These are phyloP conservation scores for Rhizopus arrhizus DNA, from an alignment of 371 early-diverging fungal species.

Conservation along the genomic window DNA sequence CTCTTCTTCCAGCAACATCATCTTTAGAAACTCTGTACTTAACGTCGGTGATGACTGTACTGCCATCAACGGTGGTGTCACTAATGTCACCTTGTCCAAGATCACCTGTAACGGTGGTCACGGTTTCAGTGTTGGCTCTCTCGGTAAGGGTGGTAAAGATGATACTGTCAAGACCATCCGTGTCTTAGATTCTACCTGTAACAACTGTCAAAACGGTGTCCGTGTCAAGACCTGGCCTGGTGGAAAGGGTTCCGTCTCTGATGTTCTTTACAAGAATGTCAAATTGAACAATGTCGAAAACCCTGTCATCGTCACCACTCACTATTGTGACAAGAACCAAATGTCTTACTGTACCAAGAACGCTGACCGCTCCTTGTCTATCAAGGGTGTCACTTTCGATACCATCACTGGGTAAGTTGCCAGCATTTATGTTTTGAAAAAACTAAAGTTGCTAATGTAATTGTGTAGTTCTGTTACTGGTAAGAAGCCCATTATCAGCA, in stretches of 20 bases:
- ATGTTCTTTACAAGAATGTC: constrained; percentile 27
- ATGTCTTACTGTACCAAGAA: constrained; percentile 27
- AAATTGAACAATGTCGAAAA: constrained; percentile 28
- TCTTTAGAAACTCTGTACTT: constrained; percentile 23
- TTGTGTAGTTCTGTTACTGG: constrained; percentile 13
- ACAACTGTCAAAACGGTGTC: not conserved
- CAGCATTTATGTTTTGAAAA: too few species aligned
- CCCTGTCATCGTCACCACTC: constrained; percentile 17
- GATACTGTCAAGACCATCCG: constrained; percentile 27
- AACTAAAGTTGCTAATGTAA: not conserved
- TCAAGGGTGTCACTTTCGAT: constrained; percentile 29
- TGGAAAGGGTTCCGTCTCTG: constrained; percentile 33
- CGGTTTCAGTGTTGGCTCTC: constrained; percentile 41
- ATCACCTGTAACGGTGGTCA: constrained; percentile 33
- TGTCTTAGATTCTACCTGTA: constrained; percentile 27
- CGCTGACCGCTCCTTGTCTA: constrained; percentile 27
- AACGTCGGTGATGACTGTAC: constrained; percentile 38
- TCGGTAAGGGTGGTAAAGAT: constrained; percentile 35
- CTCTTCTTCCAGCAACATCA: constrained; percentile 29
- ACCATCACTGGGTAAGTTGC: constrained; percentile 28
- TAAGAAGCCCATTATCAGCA: constrained; percentile 25
- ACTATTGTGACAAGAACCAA: constrained; percentile 22
- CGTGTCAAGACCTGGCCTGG: constrained; percentile 31
- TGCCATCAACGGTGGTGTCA: constrained; percentile 32
- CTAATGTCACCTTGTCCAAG: constrained; percentile 29